These are phyloP conservation scores for Cardamine resedifolia DNA, from an alignment of 345 rosid genomes.

Conservation along the genomic window DNA sequence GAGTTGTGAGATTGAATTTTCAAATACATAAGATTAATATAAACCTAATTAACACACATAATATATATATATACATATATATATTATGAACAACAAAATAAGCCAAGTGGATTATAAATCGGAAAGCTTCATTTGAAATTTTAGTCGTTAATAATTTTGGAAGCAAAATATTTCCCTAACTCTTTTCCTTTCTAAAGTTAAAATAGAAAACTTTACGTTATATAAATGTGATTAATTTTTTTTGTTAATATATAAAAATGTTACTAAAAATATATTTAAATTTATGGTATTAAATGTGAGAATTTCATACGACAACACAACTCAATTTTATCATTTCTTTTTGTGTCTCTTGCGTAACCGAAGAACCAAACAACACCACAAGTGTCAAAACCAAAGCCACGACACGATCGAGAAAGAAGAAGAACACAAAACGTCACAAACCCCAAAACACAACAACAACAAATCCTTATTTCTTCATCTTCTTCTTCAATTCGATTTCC, in stretches of 20 bases:
- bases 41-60: neutral
- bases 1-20: neutral
- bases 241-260: too few relatives aligned
- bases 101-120: neutral
- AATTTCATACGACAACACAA: conserved; percentile 27
- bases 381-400: conserved; percentile 26
- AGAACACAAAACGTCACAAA: neutral
- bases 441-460: neutral
- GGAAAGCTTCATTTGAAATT: neutral
- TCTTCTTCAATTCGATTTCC: conserved; percentile 12
- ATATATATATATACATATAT: too few relatives aligned
- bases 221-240: too few relatives aligned
- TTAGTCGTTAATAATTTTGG: too few relatives aligned
- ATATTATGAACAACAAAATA: too few relatives aligned
- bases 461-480: neutral
- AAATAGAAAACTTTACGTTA: conserved; percentile 15
- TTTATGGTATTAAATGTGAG: conserved; percentile 2
- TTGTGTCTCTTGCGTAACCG: conserved; percentile 35
- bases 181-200: neutral
- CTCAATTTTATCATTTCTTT: neutral
- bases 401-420: neutral
- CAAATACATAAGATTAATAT: neutral
- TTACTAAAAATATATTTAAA: too few relatives aligned
- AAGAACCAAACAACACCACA: conserved; percentile 28
- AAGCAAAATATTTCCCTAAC: too few relatives aligned